Conservation (phyloP, 2,329 filamentous ascomycete species). For the Neospermospora avenae region DNA sequence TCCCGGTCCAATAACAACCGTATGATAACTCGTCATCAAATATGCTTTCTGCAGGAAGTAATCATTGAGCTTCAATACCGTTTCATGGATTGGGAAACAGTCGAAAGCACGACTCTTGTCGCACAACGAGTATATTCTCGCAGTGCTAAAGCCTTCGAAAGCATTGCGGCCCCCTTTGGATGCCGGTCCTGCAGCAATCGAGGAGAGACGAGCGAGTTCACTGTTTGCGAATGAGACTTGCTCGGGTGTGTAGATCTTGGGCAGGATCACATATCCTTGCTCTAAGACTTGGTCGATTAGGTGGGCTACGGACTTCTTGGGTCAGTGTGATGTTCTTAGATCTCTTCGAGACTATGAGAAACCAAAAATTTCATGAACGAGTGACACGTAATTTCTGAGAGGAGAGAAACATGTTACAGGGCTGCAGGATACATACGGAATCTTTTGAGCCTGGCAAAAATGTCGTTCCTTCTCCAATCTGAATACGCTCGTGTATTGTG, state of each 20-base stretch:
- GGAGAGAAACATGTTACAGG: neutral
- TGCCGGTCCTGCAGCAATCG: slow-evolving; percentile 30
- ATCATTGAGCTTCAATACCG: slow-evolving; percentile 39
- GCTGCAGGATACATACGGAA: neutral
- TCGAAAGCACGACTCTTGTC: slow-evolving; percentile 41
- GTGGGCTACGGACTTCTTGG: slow-evolving; percentile 24
- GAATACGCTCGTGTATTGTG: slow-evolving; percentile 18
- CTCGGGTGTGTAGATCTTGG: slow-evolving; percentile 33
- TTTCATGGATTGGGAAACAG: slow-evolving; percentile 38
- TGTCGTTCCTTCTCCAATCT: slow-evolving; percentile 31
- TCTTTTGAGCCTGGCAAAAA: slow-evolving; percentile 32
- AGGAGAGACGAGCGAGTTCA: slow-evolving; percentile 36
- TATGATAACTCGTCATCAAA: slow-evolving; percentile 38
- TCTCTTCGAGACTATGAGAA: neutral
- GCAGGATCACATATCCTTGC: slow-evolving; percentile 40
- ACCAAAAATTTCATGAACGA: no score
- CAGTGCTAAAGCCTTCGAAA: slow-evolving; percentile 40
- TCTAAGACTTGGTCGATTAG: slow-evolving; percentile 32
- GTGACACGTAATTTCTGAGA: neutral
- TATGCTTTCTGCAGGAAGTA: slow-evolving; percentile 40
- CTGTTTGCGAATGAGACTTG: slow-evolving; percentile 36
- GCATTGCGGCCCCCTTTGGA: slow-evolving; percentile 36
- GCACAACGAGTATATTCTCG: slow-evolving; percentile 39
- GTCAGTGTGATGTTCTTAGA: neutral
- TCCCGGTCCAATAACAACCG: slow-evolving; percentile 39